Percentiles rank a stretch among this genome's conserved stretches.
These are phyloP conservation scores for Amphibolis antarctica DNA, from an alignment of 106 monocot genomes.

Conservation along the genomic window DNA sequence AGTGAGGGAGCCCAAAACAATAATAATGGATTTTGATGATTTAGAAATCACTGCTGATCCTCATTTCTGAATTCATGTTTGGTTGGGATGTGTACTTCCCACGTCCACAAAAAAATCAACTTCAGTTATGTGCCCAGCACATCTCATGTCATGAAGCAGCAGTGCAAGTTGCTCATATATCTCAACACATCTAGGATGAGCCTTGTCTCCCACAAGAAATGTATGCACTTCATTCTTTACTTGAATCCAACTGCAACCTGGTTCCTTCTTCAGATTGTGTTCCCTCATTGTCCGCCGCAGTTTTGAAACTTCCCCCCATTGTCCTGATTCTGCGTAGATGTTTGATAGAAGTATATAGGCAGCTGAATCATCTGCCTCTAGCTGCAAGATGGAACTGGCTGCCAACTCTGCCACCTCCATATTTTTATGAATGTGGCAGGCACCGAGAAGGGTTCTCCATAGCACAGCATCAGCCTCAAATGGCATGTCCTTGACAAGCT, in stretches of 20 bases:
- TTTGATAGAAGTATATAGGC: constrained; percentile 58
- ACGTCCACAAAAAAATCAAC: constrained; percentile 11
- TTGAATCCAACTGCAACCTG: constrained; percentile 96
- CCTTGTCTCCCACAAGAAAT: constrained; percentile 63
- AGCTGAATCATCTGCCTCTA: constrained; percentile 77
- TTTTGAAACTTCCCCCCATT: constrained; percentile 55
- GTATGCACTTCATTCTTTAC: constrained; percentile 47
- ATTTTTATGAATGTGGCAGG: constrained; percentile 47
- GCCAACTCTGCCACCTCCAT: constrained; percentile 62
- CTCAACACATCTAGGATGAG: constrained; percentile 37
- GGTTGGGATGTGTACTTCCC: constrained; percentile 11
- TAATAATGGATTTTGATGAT: too few species aligned
- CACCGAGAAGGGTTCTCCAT: constrained; percentile 74
- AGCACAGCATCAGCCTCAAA: constrained; percentile 64
- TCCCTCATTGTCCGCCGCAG: constrained; percentile 62
- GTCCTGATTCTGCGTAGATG: constrained; percentile 68
- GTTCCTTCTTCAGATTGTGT: constrained; percentile 63
- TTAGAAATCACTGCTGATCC: too few species aligned
- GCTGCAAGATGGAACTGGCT: constrained; percentile 24
- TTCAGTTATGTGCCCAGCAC: constrained; percentile 18
- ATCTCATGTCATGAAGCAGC: constrained; percentile 47
- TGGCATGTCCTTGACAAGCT: constrained; percentile 57
- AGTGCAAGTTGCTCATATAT: constrained; percentile 39
- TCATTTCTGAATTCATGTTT: neutral
- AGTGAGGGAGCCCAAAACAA: too few species aligned